Percentiles rank a stretch among this genome's conserved stretches.
phyloP scores from a whole-genome alignment of 1,284 basidiomycete genomes.

The Papiliotrema terrestris region DNA sequence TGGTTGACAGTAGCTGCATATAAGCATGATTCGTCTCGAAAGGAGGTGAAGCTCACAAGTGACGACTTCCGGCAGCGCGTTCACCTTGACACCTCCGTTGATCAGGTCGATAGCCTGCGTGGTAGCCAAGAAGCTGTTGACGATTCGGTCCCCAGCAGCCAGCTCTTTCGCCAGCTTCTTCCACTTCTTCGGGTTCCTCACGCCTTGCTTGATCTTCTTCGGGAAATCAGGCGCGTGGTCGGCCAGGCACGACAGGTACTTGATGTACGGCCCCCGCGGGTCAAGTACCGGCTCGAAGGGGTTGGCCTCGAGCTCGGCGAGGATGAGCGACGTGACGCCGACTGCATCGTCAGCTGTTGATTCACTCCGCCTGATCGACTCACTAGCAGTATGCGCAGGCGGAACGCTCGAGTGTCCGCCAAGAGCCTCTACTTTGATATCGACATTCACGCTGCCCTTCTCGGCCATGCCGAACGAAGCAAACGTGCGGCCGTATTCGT shows the following conservation, averaged over 20 bases:
- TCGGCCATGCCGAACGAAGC: conserved; percentile 52
- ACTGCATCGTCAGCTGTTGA: conserved; percentile 22
- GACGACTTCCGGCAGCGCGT: conserved; percentile 48
- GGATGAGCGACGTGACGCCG: conserved; percentile 45
- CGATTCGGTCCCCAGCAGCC: conserved; percentile 26
- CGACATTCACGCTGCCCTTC: conserved; percentile 49
- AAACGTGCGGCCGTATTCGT: conserved; percentile 42
- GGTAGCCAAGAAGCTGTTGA: conserved; percentile 46
- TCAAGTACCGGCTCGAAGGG: conserved; percentile 43
- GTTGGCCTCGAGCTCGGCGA: conserved; percentile 43
- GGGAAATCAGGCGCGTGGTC: conserved; percentile 50
- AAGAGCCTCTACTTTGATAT: conserved; percentile 43
- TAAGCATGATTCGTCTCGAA: neutral
- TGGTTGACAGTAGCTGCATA: conserved; percentile 48
- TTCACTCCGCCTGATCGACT: conserved; percentile 10
- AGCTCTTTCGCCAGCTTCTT: conserved; percentile 46
- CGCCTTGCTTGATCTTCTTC: conserved; percentile 27
- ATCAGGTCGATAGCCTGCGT: conserved; percentile 47
- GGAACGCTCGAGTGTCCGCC: conserved; percentile 48
- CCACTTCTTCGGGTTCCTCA: conserved; percentile 48
- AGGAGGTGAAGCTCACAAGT: conserved; percentile 25
- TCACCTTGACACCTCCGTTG: conserved; percentile 48
- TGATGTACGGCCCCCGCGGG: conserved; percentile 48
- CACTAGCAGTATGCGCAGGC: conserved; percentile 48
- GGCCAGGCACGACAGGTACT: conserved; percentile 51